Conservation (phyloP, 208 protist species). For the Angomonas ambiguus region DNA sequence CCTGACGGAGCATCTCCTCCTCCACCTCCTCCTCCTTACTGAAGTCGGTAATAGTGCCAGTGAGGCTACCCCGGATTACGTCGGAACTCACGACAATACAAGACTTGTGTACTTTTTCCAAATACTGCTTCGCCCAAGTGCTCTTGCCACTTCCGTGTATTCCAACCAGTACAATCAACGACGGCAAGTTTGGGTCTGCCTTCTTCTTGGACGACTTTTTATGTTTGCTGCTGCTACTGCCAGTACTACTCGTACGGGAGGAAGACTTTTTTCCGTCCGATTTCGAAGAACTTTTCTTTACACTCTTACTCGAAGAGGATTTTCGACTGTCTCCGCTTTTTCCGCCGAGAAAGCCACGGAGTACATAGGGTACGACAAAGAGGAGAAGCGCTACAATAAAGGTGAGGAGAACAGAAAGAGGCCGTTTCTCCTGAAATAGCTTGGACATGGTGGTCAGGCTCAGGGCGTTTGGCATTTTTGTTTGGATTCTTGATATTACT, state of each 20-base stretch:
- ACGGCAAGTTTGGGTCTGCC: conserved; percentile 42
- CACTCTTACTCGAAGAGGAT: not conserved
- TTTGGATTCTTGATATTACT: too few relatives aligned
- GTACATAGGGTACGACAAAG: not conserved
- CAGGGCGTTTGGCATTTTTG: not conserved
- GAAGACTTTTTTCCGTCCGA: conserved; percentile 9
- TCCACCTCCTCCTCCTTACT: conserved; percentile 51
- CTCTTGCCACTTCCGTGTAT: conserved; percentile 81
- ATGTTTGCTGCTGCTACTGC: not conserved
- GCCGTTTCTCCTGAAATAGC: not conserved
- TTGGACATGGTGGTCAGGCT: not conserved
- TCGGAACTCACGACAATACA: conserved; percentile 54
- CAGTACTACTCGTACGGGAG: conserved; percentile 18
- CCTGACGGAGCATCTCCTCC: conserved; percentile 40
- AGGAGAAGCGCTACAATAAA: not conserved
- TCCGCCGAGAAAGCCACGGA: not conserved
- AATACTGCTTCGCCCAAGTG: conserved; percentile 68
- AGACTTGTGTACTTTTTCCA: conserved; percentile 52
- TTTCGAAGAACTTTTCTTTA: conserved; percentile 2
- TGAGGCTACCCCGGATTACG: conserved; percentile 32
- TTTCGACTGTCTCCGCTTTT: conserved; percentile 5
- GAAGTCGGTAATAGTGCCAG: conserved; percentile 47
- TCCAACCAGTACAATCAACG: conserved; percentile 57
- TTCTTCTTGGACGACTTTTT: conserved; percentile 16
- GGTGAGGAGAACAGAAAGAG: not conserved